Conservation (phyloP, 352 stramenopile species). For the Phytophthora colocasiae region DNA sequence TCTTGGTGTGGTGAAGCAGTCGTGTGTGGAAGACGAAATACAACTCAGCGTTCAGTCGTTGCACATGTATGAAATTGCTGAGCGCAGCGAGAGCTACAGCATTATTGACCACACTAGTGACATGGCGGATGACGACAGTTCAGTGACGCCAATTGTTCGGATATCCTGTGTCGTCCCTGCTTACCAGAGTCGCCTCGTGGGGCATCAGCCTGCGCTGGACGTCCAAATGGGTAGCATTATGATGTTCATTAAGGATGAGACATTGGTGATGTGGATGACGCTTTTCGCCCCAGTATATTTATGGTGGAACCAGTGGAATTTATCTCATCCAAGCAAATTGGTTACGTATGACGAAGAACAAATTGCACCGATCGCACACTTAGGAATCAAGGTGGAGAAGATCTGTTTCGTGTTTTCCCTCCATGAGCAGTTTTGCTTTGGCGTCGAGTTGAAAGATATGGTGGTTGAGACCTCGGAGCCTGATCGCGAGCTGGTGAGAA, state of each 20-base stretch:
- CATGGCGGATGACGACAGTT: conserved; percentile 4
- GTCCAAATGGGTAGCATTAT: conserved; percentile 61
- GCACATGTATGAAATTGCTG: conserved; percentile 59
- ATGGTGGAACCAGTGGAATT: conserved; percentile 88
- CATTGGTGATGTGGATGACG: conserved; percentile 79
- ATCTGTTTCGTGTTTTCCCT: conserved; percentile 65
- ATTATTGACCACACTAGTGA: conserved; percentile 47
- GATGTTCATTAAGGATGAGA: conserved; percentile 78
- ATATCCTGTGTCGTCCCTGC: conserved; percentile 78
- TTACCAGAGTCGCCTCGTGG: conserved; percentile 83
- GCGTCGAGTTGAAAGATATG: conserved; percentile 48
- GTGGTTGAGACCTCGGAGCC: conserved; percentile 42
- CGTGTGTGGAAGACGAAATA: conserved; percentile 86
- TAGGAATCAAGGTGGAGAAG: conserved; percentile 54
- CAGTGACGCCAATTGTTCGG: conserved; percentile 42
- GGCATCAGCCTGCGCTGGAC: conserved; percentile 68
- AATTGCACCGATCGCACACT: conserved; percentile 74
- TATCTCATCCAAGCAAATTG: conserved; percentile 69
- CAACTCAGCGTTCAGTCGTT: conserved; percentile 69
- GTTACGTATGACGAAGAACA: conserved; percentile 51
- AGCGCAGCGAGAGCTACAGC: conserved; percentile 35
- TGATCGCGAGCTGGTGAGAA: conserved; percentile 43
- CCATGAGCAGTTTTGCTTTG: conserved; percentile 70
- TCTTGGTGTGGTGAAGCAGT: conserved; percentile 72
- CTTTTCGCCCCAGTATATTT: conserved; percentile 80